Percentiles rank a stretch among this genome's conserved stretches.
These are phyloP conservation scores for Linum trigynum DNA, from an alignment of 345 rosid genomes.

Conservation along the genomic window DNA sequence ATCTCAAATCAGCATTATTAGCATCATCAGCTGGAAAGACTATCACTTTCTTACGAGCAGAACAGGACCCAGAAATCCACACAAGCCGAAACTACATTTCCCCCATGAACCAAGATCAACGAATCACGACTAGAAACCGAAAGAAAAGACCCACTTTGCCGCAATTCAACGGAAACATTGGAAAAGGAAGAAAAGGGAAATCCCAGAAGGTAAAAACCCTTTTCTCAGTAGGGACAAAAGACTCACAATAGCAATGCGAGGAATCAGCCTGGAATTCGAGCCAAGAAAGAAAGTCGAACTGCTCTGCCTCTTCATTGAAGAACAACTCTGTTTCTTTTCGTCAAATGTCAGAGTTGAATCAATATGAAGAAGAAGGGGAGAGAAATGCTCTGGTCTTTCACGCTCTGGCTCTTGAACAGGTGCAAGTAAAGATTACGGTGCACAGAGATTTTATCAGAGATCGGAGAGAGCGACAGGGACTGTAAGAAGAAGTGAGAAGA, in stretches of 20 bases:
- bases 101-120: too few relatives aligned
- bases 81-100: too few relatives aligned
- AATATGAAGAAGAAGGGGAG: too few relatives aligned
- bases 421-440: not conserved
- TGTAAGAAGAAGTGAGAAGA: slow-evolving; percentile 7
- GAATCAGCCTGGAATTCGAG: not conserved
- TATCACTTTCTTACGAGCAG: not conserved
- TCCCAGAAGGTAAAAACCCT: not conserved
- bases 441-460: not conserved
- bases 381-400: not conserved
- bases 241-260: too few relatives aligned
- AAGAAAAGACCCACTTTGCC: not conserved
- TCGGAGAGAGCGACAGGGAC: slow-evolving; percentile 4
- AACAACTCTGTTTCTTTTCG: not conserved
- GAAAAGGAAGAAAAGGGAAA: too few relatives aligned
- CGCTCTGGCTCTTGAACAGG: not conserved
- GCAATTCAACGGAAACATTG: too few relatives aligned
- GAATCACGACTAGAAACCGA: too few relatives aligned
- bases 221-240: too few relatives aligned
- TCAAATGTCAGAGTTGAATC: not conserved
- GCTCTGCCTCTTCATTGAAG: not conserved
- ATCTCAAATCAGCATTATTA: not conserved
- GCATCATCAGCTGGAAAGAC: not conserved
- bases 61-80: too few relatives aligned
- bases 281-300: not conserved